Percentiles rank a stretch among this genome's conserved stretches.
phyloP scores from a whole-genome alignment of 805 yeast species.

The Brettanomyces bruxellensis region DNA sequence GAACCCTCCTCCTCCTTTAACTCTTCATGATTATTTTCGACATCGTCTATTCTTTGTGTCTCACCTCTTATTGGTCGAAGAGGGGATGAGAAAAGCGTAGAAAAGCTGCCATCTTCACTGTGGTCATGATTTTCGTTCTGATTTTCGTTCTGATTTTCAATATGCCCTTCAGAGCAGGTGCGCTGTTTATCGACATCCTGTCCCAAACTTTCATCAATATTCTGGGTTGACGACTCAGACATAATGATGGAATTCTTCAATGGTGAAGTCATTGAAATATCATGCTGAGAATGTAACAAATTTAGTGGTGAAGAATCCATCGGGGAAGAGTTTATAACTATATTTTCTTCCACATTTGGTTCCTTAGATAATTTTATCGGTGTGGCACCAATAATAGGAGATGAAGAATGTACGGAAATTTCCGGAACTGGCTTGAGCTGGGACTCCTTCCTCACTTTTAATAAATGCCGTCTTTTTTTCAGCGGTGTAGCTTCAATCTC shows the following conservation, averaged over 20 bases:
- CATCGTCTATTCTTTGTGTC: no score
- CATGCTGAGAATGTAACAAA: constrained; percentile 5
- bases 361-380: not conserved
- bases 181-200: no score
- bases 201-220: not conserved
- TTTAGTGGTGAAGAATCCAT: constrained; percentile 1
- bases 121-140: no score
- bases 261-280: not conserved
- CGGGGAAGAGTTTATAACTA: constrained; percentile 17
- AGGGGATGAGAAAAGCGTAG: constrained; percentile 6
- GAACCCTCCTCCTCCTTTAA: no score
- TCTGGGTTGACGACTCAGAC: no score
- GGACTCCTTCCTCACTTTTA: no score
- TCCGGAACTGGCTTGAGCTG: not conserved
- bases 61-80: not conserved
- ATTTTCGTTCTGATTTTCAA: no score
- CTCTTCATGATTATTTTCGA: no score
- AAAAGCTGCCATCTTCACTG: not conserved
- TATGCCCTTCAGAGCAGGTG: no score
- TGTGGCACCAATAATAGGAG: not conserved
- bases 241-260: not conserved
- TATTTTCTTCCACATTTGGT: constrained; percentile 1
- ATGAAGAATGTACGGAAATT: not conserved
- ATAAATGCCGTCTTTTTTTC: constrained; percentile 6
- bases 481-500: constrained; percentile 24